phyloP scores from a whole-genome alignment of 768 basidiomycete genomes.

The Exsudoporus frostii region DNA sequence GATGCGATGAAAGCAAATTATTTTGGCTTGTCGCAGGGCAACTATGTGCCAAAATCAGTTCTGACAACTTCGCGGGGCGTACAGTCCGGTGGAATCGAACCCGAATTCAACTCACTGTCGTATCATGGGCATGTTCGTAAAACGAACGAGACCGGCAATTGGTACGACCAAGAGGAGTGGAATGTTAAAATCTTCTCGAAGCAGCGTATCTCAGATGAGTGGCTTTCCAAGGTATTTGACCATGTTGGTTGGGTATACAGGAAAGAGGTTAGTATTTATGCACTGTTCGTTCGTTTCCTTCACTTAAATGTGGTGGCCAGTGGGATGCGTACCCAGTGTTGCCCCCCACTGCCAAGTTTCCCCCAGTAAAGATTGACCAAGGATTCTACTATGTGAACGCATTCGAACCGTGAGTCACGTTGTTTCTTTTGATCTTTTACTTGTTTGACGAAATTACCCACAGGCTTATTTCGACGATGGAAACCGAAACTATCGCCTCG shows the following conservation, averaged over 20 bases:
- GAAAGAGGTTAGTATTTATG: slow-evolving; percentile 55
- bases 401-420: slow-evolving; percentile 73
- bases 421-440: neutral
- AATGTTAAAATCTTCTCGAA: slow-evolving; percentile 88
- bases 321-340: slow-evolving; percentile 82
- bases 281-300: neutral
- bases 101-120: slow-evolving; percentile 84
- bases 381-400: slow-evolving; percentile 91
- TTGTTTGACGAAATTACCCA: neutral
- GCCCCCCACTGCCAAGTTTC: slow-evolving; percentile 62
- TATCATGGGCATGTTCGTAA: slow-evolving; percentile 62
- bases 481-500: slow-evolving; percentile 82
- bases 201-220: slow-evolving; percentile 58
- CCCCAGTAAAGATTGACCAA: slow-evolving; percentile 72
- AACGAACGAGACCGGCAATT: slow-evolving; percentile 23
- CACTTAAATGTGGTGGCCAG: slow-evolving; percentile 34
- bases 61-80: slow-evolving; percentile 70
- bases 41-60: slow-evolving; percentile 56
- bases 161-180: slow-evolving; percentile 43
- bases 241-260: slow-evolving; percentile 78
- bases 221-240: slow-evolving; percentile 66
- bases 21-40: slow-evolving; percentile 53
- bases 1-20: slow-evolving; percentile 58
- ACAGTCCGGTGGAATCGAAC: slow-evolving; percentile 51
- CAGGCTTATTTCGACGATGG: slow-evolving; percentile 90